Evolutionary conservation across 441 rosid species (phyloP), one percentile per base, ranked within the genome.

Genomic region (Gossypium trilobum): DNA sequence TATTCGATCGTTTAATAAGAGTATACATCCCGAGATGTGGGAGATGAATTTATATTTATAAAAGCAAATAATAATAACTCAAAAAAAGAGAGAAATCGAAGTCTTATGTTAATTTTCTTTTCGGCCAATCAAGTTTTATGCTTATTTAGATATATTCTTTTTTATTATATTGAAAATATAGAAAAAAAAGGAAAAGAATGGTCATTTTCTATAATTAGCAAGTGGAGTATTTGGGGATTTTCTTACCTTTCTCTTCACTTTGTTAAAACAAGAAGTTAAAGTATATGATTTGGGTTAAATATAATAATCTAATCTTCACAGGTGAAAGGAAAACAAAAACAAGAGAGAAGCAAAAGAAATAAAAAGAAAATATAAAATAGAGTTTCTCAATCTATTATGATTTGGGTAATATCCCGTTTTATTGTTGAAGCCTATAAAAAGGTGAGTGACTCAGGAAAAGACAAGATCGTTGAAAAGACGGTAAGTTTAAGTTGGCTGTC

Each of bases 351-450:
- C 13, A 10, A 42, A 10, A 42, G n/a, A 42, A 60, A 31, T 29
- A 23, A 23, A 51, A 51, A 33, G 23, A 64, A 11, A 7, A 20
- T 6, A 31, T 13, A 5, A 5, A 31, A 0, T 55, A 36, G 44
- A 23, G 19, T 27, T 11, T 59, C 6, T 59, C 3, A 17, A n/a
- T n/a, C 19, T 4, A 29, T 31, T 68, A 52, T 55, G 51, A 69
- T 19, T 69, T 55, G 62, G 73, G 51, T 5, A 17, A 54, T 69
- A 17, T 69, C 8, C 31, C 73, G 29, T 62, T 63, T 54, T 56
- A 78, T 75, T 66, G 75, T 72, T 61, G 62, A 57, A 54, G 68
- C 64, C 20, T 68, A 76, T 72, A 78, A 78, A 78, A 78, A 62
- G 76, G 70, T 39, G 44, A 74, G 82, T 75, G 73, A 64, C 57